These are phyloP conservation scores for Guadua angustifolia DNA, from an alignment of 176 grass and related monocot genomes.

Conservation along the genomic window DNA sequence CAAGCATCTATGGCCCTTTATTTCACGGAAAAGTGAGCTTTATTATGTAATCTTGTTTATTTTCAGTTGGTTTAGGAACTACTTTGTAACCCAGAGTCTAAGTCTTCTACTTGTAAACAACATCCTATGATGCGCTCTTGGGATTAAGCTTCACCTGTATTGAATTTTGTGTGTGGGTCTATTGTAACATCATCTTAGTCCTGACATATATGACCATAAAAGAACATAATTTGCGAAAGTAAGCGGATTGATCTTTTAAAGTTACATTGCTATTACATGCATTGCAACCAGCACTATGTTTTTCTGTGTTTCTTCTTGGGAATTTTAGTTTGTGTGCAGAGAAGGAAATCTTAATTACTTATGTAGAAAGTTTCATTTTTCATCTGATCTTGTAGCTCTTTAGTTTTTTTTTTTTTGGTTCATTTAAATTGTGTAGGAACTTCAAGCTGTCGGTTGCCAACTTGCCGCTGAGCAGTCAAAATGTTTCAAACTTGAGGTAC, in stretches of 20 bases:
- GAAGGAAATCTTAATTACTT: slow-evolving; percentile 9
- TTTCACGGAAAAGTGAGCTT: background rate
- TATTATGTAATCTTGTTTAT: background rate
- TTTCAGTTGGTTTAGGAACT: slow-evolving; percentile 11
- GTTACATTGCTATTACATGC: background rate
- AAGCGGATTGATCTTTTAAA: background rate
- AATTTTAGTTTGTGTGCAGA: background rate
- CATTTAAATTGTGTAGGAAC: slow-evolving; percentile 66
- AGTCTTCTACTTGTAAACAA: background rate
- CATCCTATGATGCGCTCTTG: background rate
- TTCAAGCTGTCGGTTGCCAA: slow-evolving; percentile 90
- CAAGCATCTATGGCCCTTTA: background rate
- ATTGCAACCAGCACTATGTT: background rate
- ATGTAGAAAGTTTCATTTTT: background rate
- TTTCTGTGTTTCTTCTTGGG: background rate
- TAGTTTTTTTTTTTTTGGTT: background rate
- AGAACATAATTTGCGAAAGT: background rate
- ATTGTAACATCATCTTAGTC: background rate
- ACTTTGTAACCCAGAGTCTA: background rate
- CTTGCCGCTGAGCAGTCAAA: slow-evolving; percentile 96
- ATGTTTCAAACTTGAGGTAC: slow-evolving; percentile 99
- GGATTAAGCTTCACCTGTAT: background rate
- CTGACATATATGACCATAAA: slow-evolving; percentile 5
- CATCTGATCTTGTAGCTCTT: background rate
- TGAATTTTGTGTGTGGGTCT: background rate